Base-by-base conservation (phyloP, 2,329 filamentous ascomycete genomes). In the Onygenales sp. region DNA sequence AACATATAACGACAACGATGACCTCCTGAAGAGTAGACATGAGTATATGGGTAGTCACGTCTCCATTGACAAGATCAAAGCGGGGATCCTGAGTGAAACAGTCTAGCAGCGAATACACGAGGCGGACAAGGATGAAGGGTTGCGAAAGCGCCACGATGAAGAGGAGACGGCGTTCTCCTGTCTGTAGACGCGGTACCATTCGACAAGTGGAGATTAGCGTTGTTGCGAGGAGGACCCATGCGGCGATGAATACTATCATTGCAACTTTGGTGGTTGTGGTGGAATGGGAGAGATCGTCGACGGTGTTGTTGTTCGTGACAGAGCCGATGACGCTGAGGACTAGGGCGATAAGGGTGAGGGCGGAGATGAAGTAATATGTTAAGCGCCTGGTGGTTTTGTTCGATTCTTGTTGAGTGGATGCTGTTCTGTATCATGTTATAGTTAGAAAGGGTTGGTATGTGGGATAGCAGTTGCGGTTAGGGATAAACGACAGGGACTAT, bases 11-110 rank as follows among this genome's bases (percentile, higher is more conserved):
- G 2, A 78, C 70, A 17, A 77, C 68, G 6, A 71, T 60, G 40
- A 80, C 70, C 63, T 82, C 78, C 66, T 77, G 74, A 27, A 80
- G 54, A 6, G 79, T 65, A 4, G 72, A 67, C 70, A 80, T 74
- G 42, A 73, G 70, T 6, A 79, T 61, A 13, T 70, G 56, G 21
- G 77, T 65, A 1, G 69, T 69, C 32, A 66, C 55, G 40, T 67
- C 68, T 11, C 74, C 73, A 33, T 56, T 67, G 27, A 73, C 58
- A 21, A 69, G 59, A 55, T 67, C 77, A 64, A 81, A 81, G 21
- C 59, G 56, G 3, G 64, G 60, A 49, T 72, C 65, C 32, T 66
- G 56, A 21, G 67, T 57, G 62, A 77, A 80, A 14, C 68, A 68
- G 4, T 67, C 63, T 40, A 77, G 54, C n/a, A 68, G 59, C 0